Evolutionary conservation across 148 eudicot species (phyloP).

Genomic region (Fagopyrum tataricum): DNA sequence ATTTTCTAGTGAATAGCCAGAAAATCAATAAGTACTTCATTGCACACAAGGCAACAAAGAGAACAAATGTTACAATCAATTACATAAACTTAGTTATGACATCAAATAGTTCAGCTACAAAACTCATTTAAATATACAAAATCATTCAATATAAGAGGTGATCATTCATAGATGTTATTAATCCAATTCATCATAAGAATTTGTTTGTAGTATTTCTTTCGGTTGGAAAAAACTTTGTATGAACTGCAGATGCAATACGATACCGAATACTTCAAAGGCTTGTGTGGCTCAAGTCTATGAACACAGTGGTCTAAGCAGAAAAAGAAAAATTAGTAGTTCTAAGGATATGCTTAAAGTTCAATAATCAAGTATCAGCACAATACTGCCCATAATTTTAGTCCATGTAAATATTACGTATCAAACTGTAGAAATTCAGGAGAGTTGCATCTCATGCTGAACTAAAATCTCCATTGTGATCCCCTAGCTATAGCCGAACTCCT

Average conservation of each 20-base stretch:
- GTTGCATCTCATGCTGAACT: neutral
- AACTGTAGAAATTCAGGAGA: neutral
- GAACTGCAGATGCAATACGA: neutral
- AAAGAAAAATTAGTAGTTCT: too few relatives aligned
- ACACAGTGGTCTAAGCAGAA: too few relatives aligned
- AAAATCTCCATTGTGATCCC: neutral
- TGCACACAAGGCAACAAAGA: neutral
- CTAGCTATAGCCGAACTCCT: too few relatives aligned
- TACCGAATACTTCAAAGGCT: neutral
- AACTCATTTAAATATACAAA: neutral
- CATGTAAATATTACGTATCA: neutral
- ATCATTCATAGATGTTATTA: neutral
- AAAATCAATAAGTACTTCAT: neutral
- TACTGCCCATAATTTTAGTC: neutral
- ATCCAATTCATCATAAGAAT: neutral
- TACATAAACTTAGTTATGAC: neutral
- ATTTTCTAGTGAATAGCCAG: constrained; percentile 5
- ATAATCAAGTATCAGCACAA: neutral
- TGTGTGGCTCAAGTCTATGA: neutral
- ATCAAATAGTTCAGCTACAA: neutral
- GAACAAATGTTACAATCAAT: neutral
- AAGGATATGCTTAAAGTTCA: neutral
- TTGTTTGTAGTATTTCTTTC: neutral
- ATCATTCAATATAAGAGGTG: neutral
- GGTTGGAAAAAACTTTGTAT: neutral